A percentile compares a stretch with the other conserved stretches of the same genome.
Evolutionary conservation across 139 green algal genomes (phyloP).

Genomic region (Zygnema cylindricum): DNA sequence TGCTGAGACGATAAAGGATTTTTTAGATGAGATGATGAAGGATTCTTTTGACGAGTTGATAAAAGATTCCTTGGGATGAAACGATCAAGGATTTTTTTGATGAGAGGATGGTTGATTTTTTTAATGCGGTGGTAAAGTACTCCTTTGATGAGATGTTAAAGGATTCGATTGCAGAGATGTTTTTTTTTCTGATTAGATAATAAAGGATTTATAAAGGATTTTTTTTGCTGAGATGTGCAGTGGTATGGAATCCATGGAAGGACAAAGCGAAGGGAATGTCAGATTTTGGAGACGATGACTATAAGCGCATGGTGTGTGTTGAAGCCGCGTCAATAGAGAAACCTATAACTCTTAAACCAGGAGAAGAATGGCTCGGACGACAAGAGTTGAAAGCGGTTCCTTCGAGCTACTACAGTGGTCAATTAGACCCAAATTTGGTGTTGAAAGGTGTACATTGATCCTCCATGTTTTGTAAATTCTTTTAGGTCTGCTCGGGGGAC

Average conservation of each 20-base stretch:
- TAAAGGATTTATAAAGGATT: neutral
- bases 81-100: no score
- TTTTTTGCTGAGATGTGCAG: no score
- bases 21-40: no score
- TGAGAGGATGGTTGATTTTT: no score
- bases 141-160: slow-evolving; percentile 1
- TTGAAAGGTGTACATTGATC: slow-evolving; percentile 2
- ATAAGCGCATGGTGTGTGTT: slow-evolving; percentile 65
- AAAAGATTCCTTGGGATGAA: no score
- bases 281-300: slow-evolving; percentile 69
- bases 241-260: slow-evolving; percentile 71
- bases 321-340: slow-evolving; percentile 57
- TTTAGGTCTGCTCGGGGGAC: no score
- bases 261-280: slow-evolving; percentile 60
- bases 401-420: slow-evolving; percentile 49
- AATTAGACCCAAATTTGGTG: slow-evolving; percentile 37
- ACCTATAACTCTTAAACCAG: slow-evolving; percentile 39
- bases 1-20: no score
- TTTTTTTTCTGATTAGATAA: neutral
- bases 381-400: slow-evolving; percentile 37
- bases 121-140: no score
- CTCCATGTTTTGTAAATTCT: neutral
- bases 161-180: neutral
- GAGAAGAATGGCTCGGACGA: slow-evolving; percentile 35
- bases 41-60: no score